Conservation (phyloP, 805 yeast species). For the Ogataea pilisensis region DNA sequence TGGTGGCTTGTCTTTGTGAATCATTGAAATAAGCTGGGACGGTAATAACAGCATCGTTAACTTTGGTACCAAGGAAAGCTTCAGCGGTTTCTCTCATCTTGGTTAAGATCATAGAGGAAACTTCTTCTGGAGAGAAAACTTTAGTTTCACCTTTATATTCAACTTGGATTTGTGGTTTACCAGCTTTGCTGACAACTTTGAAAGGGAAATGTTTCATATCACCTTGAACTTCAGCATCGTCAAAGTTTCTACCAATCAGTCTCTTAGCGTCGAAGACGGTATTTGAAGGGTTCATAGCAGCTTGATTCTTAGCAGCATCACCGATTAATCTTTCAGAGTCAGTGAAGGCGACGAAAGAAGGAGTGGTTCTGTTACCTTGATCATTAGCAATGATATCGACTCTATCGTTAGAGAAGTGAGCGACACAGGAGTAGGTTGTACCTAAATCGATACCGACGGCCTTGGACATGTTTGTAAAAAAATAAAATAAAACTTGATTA, state of each 20-base stretch:
- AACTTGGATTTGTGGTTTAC: constrained; percentile 82
- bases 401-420: constrained; percentile 83
- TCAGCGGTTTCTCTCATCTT: constrained; percentile 99
- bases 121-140: constrained; percentile 89
- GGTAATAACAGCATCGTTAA: constrained; percentile 85
- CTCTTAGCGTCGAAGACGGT: constrained; percentile 82
- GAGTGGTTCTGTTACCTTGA: constrained; percentile 98
- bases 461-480: no score
- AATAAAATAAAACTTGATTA: no score
- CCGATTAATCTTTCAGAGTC: constrained; percentile 91
- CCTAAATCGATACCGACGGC: constrained; percentile 77
- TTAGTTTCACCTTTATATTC: constrained; percentile 82
- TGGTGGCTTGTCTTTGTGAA: constrained; percentile 90
- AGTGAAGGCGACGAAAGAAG: constrained; percentile 93
- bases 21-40: constrained; percentile 90
- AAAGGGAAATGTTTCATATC: constrained; percentile 68
- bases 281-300: constrained; percentile 67
- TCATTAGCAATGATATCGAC: constrained; percentile 96
- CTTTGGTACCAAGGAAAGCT: constrained; percentile 81
- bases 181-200: constrained; percentile 66
- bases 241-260: constrained; percentile 68
- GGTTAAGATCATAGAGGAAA: constrained; percentile 80
- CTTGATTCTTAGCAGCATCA: constrained; percentile 75
- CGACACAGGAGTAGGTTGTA: constrained; percentile 92
- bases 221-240: constrained; percentile 65